Conservation (phyloP, 208 protist species). For the Wallacemonas sp. region DNA sequence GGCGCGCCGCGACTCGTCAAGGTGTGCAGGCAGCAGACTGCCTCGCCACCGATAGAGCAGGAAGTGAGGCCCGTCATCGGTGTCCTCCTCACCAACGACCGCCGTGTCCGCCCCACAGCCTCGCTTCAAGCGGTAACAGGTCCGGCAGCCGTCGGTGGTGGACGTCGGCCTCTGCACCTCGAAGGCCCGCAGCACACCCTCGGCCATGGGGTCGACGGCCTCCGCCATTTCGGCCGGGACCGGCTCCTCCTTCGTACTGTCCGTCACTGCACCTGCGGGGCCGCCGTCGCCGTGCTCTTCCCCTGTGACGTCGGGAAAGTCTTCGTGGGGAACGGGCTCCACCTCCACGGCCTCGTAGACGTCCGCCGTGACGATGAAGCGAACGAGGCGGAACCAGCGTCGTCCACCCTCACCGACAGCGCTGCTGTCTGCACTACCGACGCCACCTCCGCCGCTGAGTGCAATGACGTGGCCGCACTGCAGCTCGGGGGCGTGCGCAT, state of each 20-base stretch:
- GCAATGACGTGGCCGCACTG: constrained; percentile 33
- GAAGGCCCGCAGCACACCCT: not conserved
- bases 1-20: constrained; percentile 62
- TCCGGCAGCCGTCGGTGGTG: no score
- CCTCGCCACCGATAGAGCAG: constrained; percentile 73
- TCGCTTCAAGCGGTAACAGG: constrained; percentile 7
- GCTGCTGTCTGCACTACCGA: not conserved
- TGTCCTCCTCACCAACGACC: not conserved
- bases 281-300: not conserved
- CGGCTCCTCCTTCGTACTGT: not conserved
- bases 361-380: constrained; percentile 65
- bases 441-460: constrained; percentile 14
- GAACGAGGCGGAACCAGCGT: constrained; percentile 35
- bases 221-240: not conserved
- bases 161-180: not conserved
- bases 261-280: not conserved
- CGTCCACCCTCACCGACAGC: no score
- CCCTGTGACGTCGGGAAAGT: not conserved
- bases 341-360: constrained; percentile 65
- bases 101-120: no score
- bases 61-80: constrained; percentile 2
- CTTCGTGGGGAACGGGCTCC: constrained; percentile 1
- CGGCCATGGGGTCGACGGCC: not conserved
- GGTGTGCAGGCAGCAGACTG: constrained; percentile 19
- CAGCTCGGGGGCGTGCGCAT: constrained; percentile 33